Evolutionary conservation across 805 yeast genomes (phyloP).

Genomic region (Ogataea nonfermentans): DNA sequence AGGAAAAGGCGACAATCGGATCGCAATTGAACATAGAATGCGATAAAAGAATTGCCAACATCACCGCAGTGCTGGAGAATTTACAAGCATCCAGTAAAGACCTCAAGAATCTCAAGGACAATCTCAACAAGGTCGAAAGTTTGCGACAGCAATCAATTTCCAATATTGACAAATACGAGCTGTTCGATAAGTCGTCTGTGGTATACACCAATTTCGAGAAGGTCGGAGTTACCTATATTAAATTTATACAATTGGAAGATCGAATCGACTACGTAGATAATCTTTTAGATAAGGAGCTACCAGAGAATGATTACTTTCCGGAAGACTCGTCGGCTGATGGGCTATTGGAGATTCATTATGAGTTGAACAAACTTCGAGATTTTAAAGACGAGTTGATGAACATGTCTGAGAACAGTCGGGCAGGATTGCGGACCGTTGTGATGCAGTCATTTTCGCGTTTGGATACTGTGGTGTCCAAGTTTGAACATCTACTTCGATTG

Average conservation of each 20-base stretch:
- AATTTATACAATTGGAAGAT: slow-evolving; percentile 54
- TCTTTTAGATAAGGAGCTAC: slow-evolving; percentile 48
- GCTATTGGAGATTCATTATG: slow-evolving; percentile 65
- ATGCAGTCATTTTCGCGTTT: slow-evolving; percentile 52
- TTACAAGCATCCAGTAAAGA: slow-evolving; percentile 38
- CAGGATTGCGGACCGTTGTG: slow-evolving; percentile 70
- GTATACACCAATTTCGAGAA: slow-evolving; percentile 71
- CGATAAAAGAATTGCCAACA: slow-evolving; percentile 46
- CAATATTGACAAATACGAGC: slow-evolving; percentile 63
- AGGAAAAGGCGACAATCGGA: slow-evolving; percentile 75
- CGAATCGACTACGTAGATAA: slow-evolving; percentile 49
- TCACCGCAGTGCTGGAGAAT: slow-evolving; percentile 24
- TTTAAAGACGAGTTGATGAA: slow-evolving; percentile 69
- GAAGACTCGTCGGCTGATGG: slow-evolving; percentile 48
- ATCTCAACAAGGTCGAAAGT: slow-evolving; percentile 31
- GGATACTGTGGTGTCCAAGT: slow-evolving; percentile 48
- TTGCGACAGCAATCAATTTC: slow-evolving; percentile 46
- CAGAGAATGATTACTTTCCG: slow-evolving; percentile 29
- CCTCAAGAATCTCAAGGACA: slow-evolving; percentile 47
- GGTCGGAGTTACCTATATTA: slow-evolving; percentile 62
- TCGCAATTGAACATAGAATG: slow-evolving; percentile 64
- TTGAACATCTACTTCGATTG: slow-evolving; percentile 62
- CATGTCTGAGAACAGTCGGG: slow-evolving; percentile 45
- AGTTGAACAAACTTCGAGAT: slow-evolving; percentile 68
- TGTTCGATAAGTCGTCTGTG: slow-evolving; percentile 63